These are phyloP conservation scores for Monosporozyma servazzii DNA, from an alignment of 805 yeast genomes.

Conservation along the genomic window DNA sequence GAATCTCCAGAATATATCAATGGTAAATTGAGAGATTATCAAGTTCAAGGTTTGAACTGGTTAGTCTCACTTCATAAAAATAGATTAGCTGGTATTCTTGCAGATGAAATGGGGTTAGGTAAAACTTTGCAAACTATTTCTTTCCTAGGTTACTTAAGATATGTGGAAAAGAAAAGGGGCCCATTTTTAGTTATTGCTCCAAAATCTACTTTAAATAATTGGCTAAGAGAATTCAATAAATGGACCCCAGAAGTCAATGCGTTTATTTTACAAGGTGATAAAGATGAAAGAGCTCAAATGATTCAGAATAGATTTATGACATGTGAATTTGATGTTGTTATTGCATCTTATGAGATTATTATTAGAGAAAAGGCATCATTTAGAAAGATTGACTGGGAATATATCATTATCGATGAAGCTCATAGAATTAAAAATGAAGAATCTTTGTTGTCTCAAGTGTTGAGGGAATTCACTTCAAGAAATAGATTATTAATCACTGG, in stretches of 20 bases:
- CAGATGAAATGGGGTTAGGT: conserved; percentile 84
- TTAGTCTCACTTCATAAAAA: conserved; percentile 57
- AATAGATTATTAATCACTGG: conserved; percentile 71
- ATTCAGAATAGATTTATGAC: conserved; percentile 41
- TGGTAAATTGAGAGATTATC: conserved; percentile 64
- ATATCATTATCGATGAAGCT: conserved; percentile 70
- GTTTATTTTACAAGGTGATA: conserved; percentile 64
- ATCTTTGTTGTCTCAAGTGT: conserved; percentile 60
- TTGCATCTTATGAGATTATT: conserved; percentile 69
- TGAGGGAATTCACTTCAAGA: conserved; percentile 60
- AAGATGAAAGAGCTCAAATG: conserved; percentile 51
- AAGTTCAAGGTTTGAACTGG: conserved; percentile 78
- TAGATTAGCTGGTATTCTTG: conserved; percentile 64
- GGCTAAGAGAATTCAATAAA: conserved; percentile 66
- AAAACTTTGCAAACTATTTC: conserved; percentile 75
- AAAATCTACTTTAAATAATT: conserved; percentile 70
- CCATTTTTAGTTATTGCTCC: conserved; percentile 75
- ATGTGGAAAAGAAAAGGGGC: conserved; percentile 48
- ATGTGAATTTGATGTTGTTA: conserved; percentile 63
- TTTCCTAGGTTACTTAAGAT: conserved; percentile 62
- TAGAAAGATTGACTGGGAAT: conserved; percentile 64
- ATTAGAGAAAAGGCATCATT: conserved; percentile 63
- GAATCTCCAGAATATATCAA: conserved; percentile 72
- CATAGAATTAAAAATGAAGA: conserved; percentile 77
- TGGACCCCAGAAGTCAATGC: conserved; percentile 78